Percentiles rank a stretch among this genome's conserved stretches.
These are phyloP conservation scores for Epichloe brachyelytri DNA, from an alignment of 2,329 filamentous ascomycete species.

Conservation along the genomic window DNA sequence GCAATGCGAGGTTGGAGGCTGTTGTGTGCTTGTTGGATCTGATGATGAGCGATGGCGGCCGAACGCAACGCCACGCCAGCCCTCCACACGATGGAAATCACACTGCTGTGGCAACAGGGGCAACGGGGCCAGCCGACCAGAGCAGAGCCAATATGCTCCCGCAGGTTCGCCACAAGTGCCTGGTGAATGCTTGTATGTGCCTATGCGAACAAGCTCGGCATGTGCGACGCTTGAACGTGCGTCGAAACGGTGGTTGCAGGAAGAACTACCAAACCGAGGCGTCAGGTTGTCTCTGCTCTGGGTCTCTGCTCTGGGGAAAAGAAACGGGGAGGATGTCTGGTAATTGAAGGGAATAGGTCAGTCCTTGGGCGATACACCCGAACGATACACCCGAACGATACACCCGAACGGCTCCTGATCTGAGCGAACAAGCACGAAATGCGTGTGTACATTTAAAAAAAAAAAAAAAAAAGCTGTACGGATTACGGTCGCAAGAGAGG, in stretches of 20 bases:
- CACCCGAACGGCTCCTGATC: too few relatives aligned
- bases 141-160: neutral
- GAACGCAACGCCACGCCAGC: neutral
- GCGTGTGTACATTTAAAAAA: too few relatives aligned
- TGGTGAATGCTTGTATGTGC: neutral
- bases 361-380: too few relatives aligned
- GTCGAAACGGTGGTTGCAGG: neutral
- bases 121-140: neutral
- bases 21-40: neutral
- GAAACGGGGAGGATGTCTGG: neutral
- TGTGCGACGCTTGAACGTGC: neutral
- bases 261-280: neutral
- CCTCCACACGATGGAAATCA: neutral
- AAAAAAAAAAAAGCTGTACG: too few relatives aligned
- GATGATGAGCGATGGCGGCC: neutral
- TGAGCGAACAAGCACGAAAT: too few relatives aligned
- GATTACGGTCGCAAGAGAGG: neutral
- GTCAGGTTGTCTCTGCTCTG: neutral
- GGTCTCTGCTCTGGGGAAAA: neutral
- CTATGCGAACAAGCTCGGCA: neutral
- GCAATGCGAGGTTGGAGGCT: neutral
- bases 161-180: neutral
- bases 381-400: neutral
- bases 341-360: neutral
- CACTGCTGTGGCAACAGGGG: neutral